Conservation (phyloP, 768 basidiomycete genomes). For the Hygrophoropsis aurantiaca region DNA sequence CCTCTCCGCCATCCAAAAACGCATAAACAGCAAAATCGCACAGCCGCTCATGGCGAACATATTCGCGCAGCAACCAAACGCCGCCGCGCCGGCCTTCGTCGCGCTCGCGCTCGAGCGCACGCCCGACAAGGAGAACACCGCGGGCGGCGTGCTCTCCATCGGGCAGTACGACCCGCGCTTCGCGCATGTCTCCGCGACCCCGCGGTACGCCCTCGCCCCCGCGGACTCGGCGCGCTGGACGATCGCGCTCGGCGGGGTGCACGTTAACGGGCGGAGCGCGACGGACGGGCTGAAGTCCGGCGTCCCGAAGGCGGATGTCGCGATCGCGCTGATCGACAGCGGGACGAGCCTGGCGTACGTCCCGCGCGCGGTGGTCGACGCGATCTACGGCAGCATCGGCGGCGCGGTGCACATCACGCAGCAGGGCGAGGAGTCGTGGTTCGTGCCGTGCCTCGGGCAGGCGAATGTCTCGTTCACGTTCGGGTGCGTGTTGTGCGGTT, state of each 20-base stretch:
- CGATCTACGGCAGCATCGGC: slow-evolving; percentile 38
- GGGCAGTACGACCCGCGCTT: slow-evolving; percentile 41
- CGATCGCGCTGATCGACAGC: slow-evolving; percentile 43
- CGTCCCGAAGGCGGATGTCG: slow-evolving; percentile 26
- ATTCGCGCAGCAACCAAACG: slow-evolving; percentile 34
- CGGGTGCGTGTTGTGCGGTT: slow-evolving; percentile 9
- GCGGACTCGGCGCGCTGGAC: slow-evolving; percentile 40
- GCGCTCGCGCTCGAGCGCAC: slow-evolving; percentile 43
- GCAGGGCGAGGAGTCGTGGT: slow-evolving; percentile 31
- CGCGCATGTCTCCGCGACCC: slow-evolving; percentile 24
- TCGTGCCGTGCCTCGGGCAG: slow-evolving; percentile 32
- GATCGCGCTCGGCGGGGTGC: slow-evolving; percentile 37
- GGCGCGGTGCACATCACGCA: slow-evolving; percentile 35
- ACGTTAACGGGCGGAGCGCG: slow-evolving; percentile 29
- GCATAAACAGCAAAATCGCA: slow-evolving; percentile 8
- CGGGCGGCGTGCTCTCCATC: slow-evolving; percentile 41
- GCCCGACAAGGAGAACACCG: slow-evolving; percentile 37
- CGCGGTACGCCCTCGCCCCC: slow-evolving; percentile 36
- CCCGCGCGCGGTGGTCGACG: slow-evolving; percentile 32
- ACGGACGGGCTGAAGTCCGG: slow-evolving; percentile 25
- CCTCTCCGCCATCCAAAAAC: slow-evolving; percentile 20
- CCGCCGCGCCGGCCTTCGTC: slow-evolving; percentile 37
- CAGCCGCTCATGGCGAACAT: slow-evolving; percentile 40
- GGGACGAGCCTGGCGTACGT: slow-evolving; percentile 41
- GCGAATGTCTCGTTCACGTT: slow-evolving; percentile 27